Base-by-base conservation (phyloP, 2,329 filamentous ascomycete genomes). In the Talaromyces sp. region DNA sequence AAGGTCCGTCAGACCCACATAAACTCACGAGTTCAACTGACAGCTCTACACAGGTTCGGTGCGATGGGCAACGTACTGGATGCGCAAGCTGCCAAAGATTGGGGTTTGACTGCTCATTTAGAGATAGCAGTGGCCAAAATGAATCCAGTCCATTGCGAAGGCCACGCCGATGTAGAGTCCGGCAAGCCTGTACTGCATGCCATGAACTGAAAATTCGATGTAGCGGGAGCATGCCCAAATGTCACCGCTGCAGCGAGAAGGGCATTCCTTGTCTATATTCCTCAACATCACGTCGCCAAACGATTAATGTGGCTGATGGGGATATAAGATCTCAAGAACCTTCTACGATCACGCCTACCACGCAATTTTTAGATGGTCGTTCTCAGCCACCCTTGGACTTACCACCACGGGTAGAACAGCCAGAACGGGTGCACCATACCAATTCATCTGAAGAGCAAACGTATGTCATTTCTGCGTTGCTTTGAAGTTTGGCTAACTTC, bases 61-160 rank as follows among this genome's bases (percentile, higher is more conserved):
- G 47, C 16, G 47, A 49, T 32, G 47, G 47, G 3, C 16, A 42
- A 8, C 24, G 16, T 11, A 24, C 36, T 9, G 37, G 47, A 14
- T 49, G 47, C 20, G 24, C 47, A 3, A 49, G 33, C 17, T 49
- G 47, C 24, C 19, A 14, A 30, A 41, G 47, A 49, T 36, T 49
- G 3, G 16, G 30, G 3, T 49, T 49, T 42, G 9, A 22, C 10
- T 49, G 47, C 11, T n/a, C 14, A 14, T 48, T 48, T 20, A 4
- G 11, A 17, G 13, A n/a, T n/a, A 14, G 4, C 9, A 16, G 24
- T 27, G 40, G n/a, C 3, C 37, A 40, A 4, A 19, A 17, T 20
- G n/a, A 40, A 4, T 19, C 37, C 5, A 20, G 5, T 16, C 37
- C 37, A 40, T 20, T 40, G 5, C 37, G 20, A 11, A 7, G n/a